Base-by-base conservation (phyloP, 129 eudicot species). In the Tagetes erecta region DNA sequence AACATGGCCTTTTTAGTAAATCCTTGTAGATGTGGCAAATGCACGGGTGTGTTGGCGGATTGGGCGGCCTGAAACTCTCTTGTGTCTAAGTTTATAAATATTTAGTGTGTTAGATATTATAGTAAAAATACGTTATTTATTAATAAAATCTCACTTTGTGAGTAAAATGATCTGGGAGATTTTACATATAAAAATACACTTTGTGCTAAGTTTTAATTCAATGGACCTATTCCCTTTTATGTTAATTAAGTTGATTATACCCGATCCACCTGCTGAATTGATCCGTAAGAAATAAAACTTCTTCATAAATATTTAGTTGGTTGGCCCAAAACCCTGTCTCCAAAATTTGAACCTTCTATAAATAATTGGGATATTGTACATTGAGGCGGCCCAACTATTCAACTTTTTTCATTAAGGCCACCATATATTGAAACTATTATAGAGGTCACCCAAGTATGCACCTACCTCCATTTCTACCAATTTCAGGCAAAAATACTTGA, bases 1-100 rank as follows among this genome's bases (percentile, higher is more conserved):
- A 46, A 51, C 30, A 33, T 35, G 34, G 30, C 68, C 67, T 80
- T 10, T 71, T 44, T 77, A 67, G 73, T 68, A 62, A 74, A 56
- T 42, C 10, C 7, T 76, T 56, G 64, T 37, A 27, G 34, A 70
- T 50, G 64, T 14, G 75, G 64, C 13, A 70, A 37, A 37, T 58
- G 40, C 39, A 37, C 7, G 8, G 27, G 27, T 20, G 27, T 20
- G 0, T 20, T 20, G 27, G 58, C n/a, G 38, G 68, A 35, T 63
- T 13, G 30, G 68, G 68, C 37, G 37, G 50, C 33, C 71, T 10
- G 7, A 1, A 20, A 42, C 35, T 36, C 42, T 65, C 35, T 0
- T 5, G 27, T 58, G 41, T 1, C 66, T 14, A 11, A 6, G 4
- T 6, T n/a, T n/a, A 51, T 51, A 51, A 51, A 13, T 51, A 51